Conservation (phyloP, 495 filamentous ascomycete species). For the Ascobolus immersus region DNA sequence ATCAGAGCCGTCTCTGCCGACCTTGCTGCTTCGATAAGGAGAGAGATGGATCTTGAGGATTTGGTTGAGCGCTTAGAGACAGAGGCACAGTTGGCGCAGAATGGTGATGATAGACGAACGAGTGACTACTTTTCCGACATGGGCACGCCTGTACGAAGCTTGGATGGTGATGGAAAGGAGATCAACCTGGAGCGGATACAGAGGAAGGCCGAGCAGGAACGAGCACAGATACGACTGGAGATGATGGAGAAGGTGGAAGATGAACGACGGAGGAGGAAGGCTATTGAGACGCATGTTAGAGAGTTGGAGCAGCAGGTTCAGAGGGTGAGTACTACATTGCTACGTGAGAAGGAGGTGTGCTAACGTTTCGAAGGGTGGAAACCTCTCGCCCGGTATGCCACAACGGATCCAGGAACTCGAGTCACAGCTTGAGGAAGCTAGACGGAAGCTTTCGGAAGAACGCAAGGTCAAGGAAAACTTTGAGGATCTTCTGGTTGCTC, state of each 20-base stretch:
- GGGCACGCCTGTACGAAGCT: constrained; percentile 55
- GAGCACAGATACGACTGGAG: constrained; percentile 62
- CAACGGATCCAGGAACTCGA: constrained; percentile 37
- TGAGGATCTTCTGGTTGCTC: constrained; percentile 63
- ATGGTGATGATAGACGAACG: constrained; percentile 46
- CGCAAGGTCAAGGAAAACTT: constrained; percentile 75
- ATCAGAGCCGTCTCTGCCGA: constrained; percentile 78
- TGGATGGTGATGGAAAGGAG: constrained; percentile 38
- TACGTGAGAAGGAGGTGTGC: background rate
- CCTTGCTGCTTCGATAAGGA: constrained; percentile 67
- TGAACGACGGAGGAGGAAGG: constrained; percentile 46
- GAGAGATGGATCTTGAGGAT: constrained; percentile 94
- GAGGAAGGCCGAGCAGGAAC: constrained; percentile 70
- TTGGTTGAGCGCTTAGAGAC: constrained; percentile 63
- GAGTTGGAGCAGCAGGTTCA: constrained; percentile 52
- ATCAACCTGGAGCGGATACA: constrained; percentile 69
- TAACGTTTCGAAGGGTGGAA: constrained; percentile 1
- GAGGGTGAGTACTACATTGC: constrained; percentile 17
- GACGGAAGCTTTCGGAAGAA: constrained; percentile 62
- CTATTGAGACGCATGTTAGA: constrained; percentile 57
- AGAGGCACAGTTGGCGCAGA: constrained; percentile 35
- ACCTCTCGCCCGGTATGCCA: background rate
- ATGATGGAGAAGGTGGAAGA: constrained; percentile 61
- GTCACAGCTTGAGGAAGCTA: constrained; percentile 47
- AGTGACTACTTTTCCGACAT: constrained; percentile 98